Evolutionary conservation across 306 rosid species (phyloP).

Genomic region (Clitoria ternatea): DNA sequence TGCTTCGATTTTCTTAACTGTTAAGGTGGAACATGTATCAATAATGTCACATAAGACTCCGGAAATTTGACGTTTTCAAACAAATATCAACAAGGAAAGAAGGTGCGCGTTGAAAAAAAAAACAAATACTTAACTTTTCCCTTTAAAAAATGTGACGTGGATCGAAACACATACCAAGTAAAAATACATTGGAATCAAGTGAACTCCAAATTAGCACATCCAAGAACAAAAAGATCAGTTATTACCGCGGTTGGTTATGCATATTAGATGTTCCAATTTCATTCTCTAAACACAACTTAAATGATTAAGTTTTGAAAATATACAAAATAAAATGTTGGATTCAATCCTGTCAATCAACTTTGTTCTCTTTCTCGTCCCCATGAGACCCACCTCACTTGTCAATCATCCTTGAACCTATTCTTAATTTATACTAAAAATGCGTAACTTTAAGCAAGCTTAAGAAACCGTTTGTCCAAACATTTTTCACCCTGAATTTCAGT

Average conservation of each 20-base stretch:
- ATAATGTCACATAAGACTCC: not conserved
- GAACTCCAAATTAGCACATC: too few species aligned
- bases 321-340: not conserved
- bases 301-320: not conserved
- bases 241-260: too few species aligned
- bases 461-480: not conserved
- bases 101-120: too few species aligned
- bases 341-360: not conserved
- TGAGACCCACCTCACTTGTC: not conserved
- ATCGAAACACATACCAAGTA: too few species aligned
- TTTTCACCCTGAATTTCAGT: constrained; percentile 15
- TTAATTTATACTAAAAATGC: not conserved
- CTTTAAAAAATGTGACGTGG: too few species aligned
- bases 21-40: not conserved
- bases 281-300: not conserved
- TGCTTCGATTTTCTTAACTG: not conserved
- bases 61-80: too few species aligned
- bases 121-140: too few species aligned
- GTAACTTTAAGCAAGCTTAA: not conserved
- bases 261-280: too few species aligned
- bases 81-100: too few species aligned
- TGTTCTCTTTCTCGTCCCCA: too few species aligned
- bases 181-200: too few species aligned
- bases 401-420: not conserved
- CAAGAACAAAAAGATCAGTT: too few species aligned